Base-by-base conservation (phyloP, 2,329 filamentous ascomycete genomes). In the Cercospora sp. region DNA sequence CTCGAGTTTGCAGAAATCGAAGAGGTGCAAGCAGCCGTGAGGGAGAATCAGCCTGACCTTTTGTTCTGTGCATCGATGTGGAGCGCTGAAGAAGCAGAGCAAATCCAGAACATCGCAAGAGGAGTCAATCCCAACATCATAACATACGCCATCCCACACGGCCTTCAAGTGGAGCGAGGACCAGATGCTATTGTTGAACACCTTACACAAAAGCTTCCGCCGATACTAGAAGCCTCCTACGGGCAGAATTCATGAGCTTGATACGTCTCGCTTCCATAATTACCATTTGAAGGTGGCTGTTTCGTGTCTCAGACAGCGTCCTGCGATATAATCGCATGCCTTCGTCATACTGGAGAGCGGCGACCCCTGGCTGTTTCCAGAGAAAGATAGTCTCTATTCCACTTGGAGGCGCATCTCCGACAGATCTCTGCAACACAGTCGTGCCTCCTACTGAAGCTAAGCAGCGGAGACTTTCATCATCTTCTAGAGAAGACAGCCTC, bases 31-130 rank as follows among this genome's bases (percentile, higher is more conserved):
- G 73, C 78, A 9, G 86, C 84, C 67, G 86, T 89, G 18, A 81
- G 80, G 69, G 79, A 84, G 68, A 73, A 82, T 59, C 80, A 84
- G 73, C 87, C 86, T 1, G 83, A 89, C 23, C 42, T 72, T 3
- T 61, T 72, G 16, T 89, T 88, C 79, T 87, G 84, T 62, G 88
- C 88, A 2, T 89, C 84, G 3, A 87, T 87, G 85, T 87, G 85
- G 85, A 81, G 82, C 33, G 73, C 80, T 0, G 83, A 86, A 69
- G 79, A 87, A 75, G 81, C 80, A 26, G 72, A 78, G 6, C 74
- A 81, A 67, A 85, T 86, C 28, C 77, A 81, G 26, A 71, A 75
- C 1, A 82, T 82, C 33, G 85, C 85, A 1, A 78, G 79, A 66
- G 79, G 82, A 28, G 76, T 80, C 23, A 76, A 75, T n/a, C 84